Conservation (phyloP, 1,284 basidiomycete genomes). For the Somion occarium region DNA sequence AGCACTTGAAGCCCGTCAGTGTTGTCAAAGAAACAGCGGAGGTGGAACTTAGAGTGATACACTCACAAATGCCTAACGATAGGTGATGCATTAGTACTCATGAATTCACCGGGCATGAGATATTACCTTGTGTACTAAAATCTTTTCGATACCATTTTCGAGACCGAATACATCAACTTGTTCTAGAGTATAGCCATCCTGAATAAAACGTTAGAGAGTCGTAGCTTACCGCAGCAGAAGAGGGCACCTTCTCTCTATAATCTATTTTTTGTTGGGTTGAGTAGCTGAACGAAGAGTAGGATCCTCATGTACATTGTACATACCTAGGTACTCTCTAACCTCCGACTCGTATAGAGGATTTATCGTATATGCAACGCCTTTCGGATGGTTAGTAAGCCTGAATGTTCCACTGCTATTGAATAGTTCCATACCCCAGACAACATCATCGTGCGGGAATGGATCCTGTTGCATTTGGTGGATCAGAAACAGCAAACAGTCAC, state of each 20-base stretch:
- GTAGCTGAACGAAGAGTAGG: neutral
- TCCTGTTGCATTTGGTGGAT: slow-evolving; percentile 39
- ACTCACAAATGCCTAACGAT: too few species aligned
- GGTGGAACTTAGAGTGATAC: too few species aligned
- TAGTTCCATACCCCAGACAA: slow-evolving; percentile 68
- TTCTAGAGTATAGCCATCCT: slow-evolving; percentile 77
- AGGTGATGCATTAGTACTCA: too few species aligned
- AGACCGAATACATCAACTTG: slow-evolving; percentile 56
- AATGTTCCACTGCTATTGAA: neutral
- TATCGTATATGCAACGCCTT: slow-evolving; percentile 80
- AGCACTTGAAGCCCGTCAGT: slow-evolving; percentile 42
- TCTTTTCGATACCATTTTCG: slow-evolving; percentile 45
- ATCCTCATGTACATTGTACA: slow-evolving; percentile 10
- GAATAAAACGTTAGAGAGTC: neutral
- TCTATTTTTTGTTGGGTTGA: slow-evolving; percentile 35
- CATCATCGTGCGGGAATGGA: slow-evolving; percentile 71
- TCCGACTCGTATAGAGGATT: slow-evolving; percentile 69
- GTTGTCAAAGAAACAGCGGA: too few species aligned
- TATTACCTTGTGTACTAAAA: slow-evolving; percentile 50
- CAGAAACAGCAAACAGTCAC: neutral
- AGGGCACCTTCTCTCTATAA: slow-evolving; percentile 78
- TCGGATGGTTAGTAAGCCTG: neutral
- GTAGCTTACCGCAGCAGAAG: neutral
- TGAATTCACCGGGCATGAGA: too few species aligned
- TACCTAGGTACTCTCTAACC: slow-evolving; percentile 80